These are phyloP conservation scores for Ustilago trichophora DNA, from an alignment of 1,284 basidiomycete genomes.

Conservation along the genomic window DNA sequence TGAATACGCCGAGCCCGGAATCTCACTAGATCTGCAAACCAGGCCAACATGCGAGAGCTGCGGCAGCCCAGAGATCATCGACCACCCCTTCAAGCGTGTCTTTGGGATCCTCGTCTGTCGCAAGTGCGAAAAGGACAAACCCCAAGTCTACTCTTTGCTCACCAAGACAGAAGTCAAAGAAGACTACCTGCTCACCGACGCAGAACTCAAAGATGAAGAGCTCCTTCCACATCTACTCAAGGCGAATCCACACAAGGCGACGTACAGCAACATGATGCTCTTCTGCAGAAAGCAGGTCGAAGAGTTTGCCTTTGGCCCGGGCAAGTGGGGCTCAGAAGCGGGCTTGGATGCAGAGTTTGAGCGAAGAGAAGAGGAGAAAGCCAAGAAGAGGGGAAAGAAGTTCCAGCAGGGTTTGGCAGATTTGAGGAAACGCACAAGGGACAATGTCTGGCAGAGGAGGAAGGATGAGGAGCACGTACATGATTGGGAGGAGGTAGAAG, in stretches of 20 bases:
- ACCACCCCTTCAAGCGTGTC: constrained; percentile 54
- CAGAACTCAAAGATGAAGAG: constrained; percentile 91
- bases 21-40: constrained; percentile 55
- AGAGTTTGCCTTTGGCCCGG: constrained; percentile 83
- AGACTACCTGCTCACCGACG: constrained; percentile 80
- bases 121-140: constrained; percentile 78
- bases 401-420: constrained; percentile 58
- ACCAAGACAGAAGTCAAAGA: constrained; percentile 99
- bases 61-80: constrained; percentile 54
- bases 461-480: constrained; percentile 59
- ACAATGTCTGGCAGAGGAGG: constrained; percentile 59
- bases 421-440: constrained; percentile 58
- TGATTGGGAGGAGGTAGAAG: constrained; percentile 48
- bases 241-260: constrained; percentile 95
- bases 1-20: constrained; percentile 55
- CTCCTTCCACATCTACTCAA: constrained; percentile 91
- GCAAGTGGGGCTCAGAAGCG: constrained; percentile 95
- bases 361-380: constrained; percentile 81
- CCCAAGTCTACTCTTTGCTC: constrained; percentile 88
- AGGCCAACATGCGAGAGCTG: constrained; percentile 56
- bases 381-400: constrained; percentile 90
- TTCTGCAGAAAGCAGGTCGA: constrained; percentile 94
- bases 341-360: constrained; percentile 90
- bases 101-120: constrained; percentile 80
- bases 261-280: constrained; percentile 99